Base-by-base conservation (phyloP, 345 rosid species). In the Rhizophora apiculata region DNA sequence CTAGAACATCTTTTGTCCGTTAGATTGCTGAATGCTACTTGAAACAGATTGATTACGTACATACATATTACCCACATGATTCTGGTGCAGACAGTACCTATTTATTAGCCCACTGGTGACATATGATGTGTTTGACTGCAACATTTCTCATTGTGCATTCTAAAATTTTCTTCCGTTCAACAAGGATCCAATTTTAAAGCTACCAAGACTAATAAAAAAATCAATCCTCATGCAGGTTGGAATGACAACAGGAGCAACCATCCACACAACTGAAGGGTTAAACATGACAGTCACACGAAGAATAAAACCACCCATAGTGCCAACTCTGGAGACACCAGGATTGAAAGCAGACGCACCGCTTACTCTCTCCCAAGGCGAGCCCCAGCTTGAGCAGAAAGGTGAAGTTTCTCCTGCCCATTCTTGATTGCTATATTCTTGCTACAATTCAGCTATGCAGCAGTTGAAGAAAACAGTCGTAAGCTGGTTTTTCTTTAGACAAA, bases 191-290 rank as follows among this genome's bases (percentile, higher is more conserved):
- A 13, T 3, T 43, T 43, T 15, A 43, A 13, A 43, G 18, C 49
- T 43, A 13, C 49, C 49, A 43, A 13, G 49, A 43, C 49, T 43
- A 43, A 2, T 43, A 43, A 54, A 22, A 19, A 21, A 13, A 53
- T 21, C 31, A n/a, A 36, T 13, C 32, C 19, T 37, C 16, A 6
- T 79, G 76, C 86, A 93, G 97, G 97, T 93, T 63, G 74, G 79
- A 69, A 89, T 90, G 97, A 93, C 94, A 9, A 93, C 96, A 27
- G 96, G 98, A 75, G 98, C 98, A 67, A 90, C 98, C 29, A 93
- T 90, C 80, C 98, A 93, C 84, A 93, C 96, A 3, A 89, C 96
- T 0, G 80, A 86, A 79, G 98, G 98, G 63, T 70, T 90, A 79
- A 86, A 76, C 49, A 74, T 93, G 93, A 86, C 87, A 0, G 87